Base-by-base conservation (phyloP, 148 eudicot species). In the Rhododendron simsii region DNA sequence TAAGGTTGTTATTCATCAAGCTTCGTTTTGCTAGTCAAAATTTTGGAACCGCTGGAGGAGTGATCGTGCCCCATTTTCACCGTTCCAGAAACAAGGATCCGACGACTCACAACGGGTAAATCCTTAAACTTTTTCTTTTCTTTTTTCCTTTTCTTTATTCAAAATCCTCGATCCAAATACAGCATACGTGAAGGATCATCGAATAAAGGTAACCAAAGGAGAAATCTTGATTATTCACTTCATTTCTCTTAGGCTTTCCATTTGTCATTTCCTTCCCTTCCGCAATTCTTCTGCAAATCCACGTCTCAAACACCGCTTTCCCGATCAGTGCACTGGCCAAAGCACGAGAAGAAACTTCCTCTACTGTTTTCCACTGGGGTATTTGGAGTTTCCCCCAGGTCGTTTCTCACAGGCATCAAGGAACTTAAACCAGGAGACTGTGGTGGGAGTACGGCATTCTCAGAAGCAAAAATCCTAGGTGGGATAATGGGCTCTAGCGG, bases 361-460 rank as follows among this genome's bases (percentile, higher is more conserved):
- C 92, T 91, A 86, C 90, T 84, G 51, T 92, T 87, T 61, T 96
- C 98, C 88, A 87, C 89, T 0, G 87, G 86, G 81, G 91, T 86
- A 83, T 90, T 91, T 12, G 96, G 95, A 57, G 96, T 92, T 76
- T 90, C 95, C 51, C 89, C 91, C 0, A 91, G 86, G 82, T 90
- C 92, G 30, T 90, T 96, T 77, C 94, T 87, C 50, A 80, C 89
- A 48, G 91, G 90, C 97, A 96, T 93, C 84, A 94, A 89, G 2
- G 99, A 90, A 87, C 98, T 92, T 57, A 98, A 95, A 28, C 99
- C 98, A 10, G 98, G 99, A 85, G 98, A 96, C 79, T 96, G 95
- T 0, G 98, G 99, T 69, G 98, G 92, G 59, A 93, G 88, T 50
- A 95, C 91, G n/a, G 92, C 84, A 84, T 95, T 96, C 84, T 91